Conservation (phyloP, 169 alveolate species). For the Perkinsus chesapeaki region DNA sequence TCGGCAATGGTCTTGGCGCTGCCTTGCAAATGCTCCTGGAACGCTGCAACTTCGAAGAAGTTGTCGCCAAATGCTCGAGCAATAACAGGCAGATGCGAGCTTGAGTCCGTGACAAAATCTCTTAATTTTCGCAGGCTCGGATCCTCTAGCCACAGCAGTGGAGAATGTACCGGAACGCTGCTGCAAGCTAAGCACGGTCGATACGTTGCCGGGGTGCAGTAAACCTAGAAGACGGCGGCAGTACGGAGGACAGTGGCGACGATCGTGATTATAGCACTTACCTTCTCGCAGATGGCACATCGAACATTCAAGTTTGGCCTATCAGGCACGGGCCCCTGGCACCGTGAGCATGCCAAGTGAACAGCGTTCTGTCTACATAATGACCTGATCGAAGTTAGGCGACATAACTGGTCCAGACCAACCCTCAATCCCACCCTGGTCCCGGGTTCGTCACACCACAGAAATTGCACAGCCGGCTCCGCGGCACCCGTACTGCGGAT, state of each 20-base stretch:
- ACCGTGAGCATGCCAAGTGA: constrained; percentile 6
- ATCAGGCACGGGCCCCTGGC: constrained; percentile 10
- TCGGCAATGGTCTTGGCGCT: not conserved
- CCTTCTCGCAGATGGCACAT: constrained; percentile 9
- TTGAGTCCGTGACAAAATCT: not conserved
- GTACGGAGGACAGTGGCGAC: not conserved
- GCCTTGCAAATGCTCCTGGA: not conserved
- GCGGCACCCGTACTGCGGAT: no score
- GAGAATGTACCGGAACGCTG: not conserved
- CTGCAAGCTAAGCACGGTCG: not conserved
- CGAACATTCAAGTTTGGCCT: constrained; percentile 7
- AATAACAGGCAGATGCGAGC: not conserved
- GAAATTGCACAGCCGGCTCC: no score
- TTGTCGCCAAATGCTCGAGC: not conserved
- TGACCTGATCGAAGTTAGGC: not conserved
- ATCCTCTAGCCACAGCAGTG: not conserved
- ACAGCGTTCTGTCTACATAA: not conserved
- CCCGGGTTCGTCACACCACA: no score
- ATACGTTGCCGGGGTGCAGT: not conserved
- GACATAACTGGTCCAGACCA: no score
- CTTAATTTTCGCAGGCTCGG: not conserved
- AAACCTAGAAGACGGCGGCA: not conserved
- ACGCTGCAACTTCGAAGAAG: not conserved
- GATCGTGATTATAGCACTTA: not conserved
- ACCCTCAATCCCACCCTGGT: no score